Conservation (phyloP, 768 basidiomycete genomes). For the Phaeotremella fagi region DNA sequence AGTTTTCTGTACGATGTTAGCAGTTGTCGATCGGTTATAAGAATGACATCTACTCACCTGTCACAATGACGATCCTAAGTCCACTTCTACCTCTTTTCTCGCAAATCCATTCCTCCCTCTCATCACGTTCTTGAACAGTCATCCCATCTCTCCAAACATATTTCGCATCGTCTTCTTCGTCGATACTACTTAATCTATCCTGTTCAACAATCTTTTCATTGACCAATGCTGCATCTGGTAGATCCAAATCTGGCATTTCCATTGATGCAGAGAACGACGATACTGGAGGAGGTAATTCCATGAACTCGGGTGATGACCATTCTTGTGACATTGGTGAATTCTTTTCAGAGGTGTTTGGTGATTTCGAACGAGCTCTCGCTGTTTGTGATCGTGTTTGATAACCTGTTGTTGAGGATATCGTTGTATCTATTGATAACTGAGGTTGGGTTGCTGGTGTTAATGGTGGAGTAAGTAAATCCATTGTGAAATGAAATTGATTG, state of each 20-base stretch:
- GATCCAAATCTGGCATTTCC: background rate
- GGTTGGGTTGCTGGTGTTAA: constrained; percentile 1
- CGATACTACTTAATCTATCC: background rate
- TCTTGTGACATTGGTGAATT: background rate
- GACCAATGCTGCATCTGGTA: background rate
- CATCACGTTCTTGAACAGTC: constrained; percentile 23
- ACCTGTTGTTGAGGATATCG: background rate
- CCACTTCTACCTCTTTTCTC: constrained; percentile 30
- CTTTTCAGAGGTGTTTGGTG: background rate
- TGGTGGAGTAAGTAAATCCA: constrained; percentile 7
- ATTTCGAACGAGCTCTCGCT: background rate
- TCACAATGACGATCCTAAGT: constrained; percentile 45
- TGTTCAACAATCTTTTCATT: background rate
- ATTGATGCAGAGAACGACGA: background rate
- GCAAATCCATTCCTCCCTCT: constrained; percentile 27
- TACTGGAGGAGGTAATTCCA: background rate
- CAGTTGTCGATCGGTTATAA: background rate
- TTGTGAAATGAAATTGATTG: too few species aligned
- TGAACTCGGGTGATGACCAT: background rate
- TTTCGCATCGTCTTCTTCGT: background rate
- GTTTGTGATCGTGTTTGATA: background rate
- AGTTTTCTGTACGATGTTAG: constrained; percentile 42
- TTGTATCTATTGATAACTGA: background rate
- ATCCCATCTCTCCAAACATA: constrained; percentile 27
- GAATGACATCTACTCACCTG: constrained; percentile 19